These are phyloP conservation scores for Pseudocercospora macadamiae DNA, from an alignment of 2,329 filamentous ascomycete genomes.

Conservation along the genomic window DNA sequence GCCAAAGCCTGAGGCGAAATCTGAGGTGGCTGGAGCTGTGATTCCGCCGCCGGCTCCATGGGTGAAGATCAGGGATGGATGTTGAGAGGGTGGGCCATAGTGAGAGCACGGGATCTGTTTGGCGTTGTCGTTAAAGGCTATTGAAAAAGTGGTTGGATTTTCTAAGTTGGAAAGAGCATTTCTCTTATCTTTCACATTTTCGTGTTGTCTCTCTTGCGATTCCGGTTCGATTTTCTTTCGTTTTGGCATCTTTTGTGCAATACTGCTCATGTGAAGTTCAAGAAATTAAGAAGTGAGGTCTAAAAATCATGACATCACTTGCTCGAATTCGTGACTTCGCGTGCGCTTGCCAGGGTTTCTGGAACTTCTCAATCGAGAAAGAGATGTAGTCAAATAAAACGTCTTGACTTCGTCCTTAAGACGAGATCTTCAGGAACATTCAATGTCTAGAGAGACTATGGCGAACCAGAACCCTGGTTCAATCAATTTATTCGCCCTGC, in stretches of 20 bases:
- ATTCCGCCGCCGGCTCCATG: slow-evolving; percentile 51
- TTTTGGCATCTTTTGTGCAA: background rate
- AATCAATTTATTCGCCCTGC: background rate
- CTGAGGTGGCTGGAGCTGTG: slow-evolving; percentile 41
- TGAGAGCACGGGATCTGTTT: slow-evolving; percentile 27
- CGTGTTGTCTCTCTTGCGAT: too few species aligned
- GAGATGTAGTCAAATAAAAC: background rate
- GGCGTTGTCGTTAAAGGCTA: slow-evolving; percentile 25
- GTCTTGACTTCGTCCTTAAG: background rate
- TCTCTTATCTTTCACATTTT: too few species aligned
- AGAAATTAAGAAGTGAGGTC: background rate
- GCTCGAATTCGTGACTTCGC: too few species aligned
- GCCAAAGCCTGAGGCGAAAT: slow-evolving; percentile 46
- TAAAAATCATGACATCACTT: background rate
- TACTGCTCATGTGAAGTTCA: background rate
- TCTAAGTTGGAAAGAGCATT: background rate
- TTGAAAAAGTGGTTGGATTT: slow-evolving; percentile 11
- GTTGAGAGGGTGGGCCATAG: background rate
- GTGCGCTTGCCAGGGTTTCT: too few species aligned
- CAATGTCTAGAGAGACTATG: background rate
- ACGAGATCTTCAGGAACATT: background rate
- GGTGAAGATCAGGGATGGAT: slow-evolving; percentile 44
- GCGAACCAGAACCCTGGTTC: background rate
- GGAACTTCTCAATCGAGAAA: too few species aligned
- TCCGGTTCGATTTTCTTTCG: background rate